Percentiles rank a stretch among this genome's conserved stretches.
phyloP scores from a whole-genome alignment of 768 basidiomycete species.

The Collybia sordida region DNA sequence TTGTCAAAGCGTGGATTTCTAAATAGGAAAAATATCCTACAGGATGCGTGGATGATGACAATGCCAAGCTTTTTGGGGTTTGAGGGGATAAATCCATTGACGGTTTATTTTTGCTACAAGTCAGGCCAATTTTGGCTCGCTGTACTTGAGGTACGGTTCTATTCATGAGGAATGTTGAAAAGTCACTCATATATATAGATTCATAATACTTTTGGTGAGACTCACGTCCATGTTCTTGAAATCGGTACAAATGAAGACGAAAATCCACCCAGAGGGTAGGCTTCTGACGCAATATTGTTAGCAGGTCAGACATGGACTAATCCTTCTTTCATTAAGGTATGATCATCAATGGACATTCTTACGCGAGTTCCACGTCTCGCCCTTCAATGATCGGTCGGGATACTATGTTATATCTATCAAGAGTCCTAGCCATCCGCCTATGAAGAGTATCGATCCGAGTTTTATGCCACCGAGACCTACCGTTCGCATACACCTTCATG shows the following conservation, averaged over 20 bases:
- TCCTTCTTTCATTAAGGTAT: conserved; percentile 32
- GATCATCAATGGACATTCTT: conserved; percentile 66
- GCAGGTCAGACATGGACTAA: neutral
- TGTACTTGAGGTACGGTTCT: conserved; percentile 54
- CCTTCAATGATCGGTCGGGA: conserved; percentile 71
- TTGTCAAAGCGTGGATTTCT: conserved; percentile 28
- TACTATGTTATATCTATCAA: conserved; percentile 60
- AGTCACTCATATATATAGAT: conserved; percentile 33
- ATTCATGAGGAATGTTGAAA: neutral
- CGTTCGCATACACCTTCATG: conserved; percentile 42
- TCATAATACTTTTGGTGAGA: conserved; percentile 76
- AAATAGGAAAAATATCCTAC: conserved; percentile 22
- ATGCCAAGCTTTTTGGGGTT: conserved; percentile 69
- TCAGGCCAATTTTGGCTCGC: conserved; percentile 33
- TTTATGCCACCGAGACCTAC: conserved; percentile 26
- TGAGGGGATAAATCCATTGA: conserved; percentile 72
- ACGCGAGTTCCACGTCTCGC: conserved; percentile 73
- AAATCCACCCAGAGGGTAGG: conserved; percentile 29
- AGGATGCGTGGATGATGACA: conserved; percentile 70
- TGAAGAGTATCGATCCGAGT: conserved; percentile 13
- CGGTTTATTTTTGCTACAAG: conserved; percentile 65
- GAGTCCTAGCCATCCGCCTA: conserved; percentile 41
- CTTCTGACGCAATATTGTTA: neutral
- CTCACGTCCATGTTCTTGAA: conserved; percentile 58
- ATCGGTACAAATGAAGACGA: conserved; percentile 44